Percentiles rank a stretch among this genome's conserved stretches.
phyloP scores from a whole-genome alignment of 1,284 basidiomycete genomes.

The Sporisorium graminicola region DNA sequence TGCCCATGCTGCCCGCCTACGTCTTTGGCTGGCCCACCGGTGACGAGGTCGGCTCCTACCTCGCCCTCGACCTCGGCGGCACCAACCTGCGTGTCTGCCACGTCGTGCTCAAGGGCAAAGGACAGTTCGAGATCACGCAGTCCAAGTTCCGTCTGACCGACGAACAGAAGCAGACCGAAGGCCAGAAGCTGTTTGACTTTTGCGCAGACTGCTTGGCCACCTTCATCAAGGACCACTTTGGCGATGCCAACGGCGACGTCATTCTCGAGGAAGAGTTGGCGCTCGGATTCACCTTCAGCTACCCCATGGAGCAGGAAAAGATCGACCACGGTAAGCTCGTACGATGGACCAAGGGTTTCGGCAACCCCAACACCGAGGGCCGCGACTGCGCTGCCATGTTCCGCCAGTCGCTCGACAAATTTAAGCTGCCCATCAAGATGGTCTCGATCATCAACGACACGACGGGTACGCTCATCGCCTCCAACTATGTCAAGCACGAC shows the following conservation, averaged over 20 bases:
- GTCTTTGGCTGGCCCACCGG: conserved; percentile 98
- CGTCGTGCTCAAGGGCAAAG: conserved; percentile 88
- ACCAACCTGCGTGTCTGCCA: conserved; percentile 98
- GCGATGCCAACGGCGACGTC: conserved; percentile 73
- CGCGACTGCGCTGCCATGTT: conserved; percentile 94
- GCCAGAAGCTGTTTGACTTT: conserved; percentile 94
- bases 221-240: conserved; percentile 85
- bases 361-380: conserved; percentile 90
- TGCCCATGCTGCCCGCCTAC: conserved; percentile 95
- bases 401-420: conserved; percentile 81
- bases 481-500: conserved; percentile 89
- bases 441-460: conserved; percentile 81
- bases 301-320: conserved; percentile 75
- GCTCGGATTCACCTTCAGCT: conserved; percentile 89
- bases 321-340: conserved; percentile 96
- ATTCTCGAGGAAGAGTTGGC: conserved; percentile 81
- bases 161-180: conserved; percentile 98
- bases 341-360: conserved; percentile 99
- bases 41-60: conserved; percentile 87
- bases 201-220: conserved; percentile 92
- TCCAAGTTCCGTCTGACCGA: conserved; percentile 96
- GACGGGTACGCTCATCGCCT: conserved; percentile 95
- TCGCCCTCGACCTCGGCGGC: conserved; percentile 91
- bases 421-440: conserved; percentile 68
- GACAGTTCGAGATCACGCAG: conserved; percentile 97